Conservation (phyloP, 176 grass and related monocot genomes). For the Pontederia crassipes region DNA sequence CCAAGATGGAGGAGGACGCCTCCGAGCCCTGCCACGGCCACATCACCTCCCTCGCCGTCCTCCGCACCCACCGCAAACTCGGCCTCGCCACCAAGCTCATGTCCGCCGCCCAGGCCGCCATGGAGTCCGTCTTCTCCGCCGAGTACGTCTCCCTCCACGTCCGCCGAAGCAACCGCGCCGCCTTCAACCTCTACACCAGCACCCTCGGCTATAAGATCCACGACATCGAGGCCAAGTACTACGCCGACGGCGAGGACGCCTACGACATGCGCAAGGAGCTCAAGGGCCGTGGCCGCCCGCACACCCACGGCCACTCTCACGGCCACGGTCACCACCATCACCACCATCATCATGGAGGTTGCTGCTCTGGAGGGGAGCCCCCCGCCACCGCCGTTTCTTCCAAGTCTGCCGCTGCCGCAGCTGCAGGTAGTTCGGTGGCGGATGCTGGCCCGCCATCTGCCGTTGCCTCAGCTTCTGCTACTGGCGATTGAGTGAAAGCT, state of each 20-base stretch:
- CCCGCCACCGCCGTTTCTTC: background rate
- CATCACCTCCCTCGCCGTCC: slow-evolving; percentile 98
- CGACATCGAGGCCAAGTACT: slow-evolving; percentile 83
- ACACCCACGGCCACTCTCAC: background rate
- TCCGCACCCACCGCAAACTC: slow-evolving; percentile 92
- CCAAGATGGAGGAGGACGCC: slow-evolving; percentile 98
- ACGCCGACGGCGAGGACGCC: slow-evolving; percentile 83
- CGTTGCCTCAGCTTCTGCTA: background rate
- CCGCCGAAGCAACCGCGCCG: slow-evolving; percentile 77
- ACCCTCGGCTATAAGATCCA: slow-evolving; percentile 81
- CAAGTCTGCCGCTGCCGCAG: background rate
- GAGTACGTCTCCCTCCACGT: slow-evolving; percentile 97
- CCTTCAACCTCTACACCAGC: slow-evolving; percentile 80
- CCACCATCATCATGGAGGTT: slow-evolving; percentile 4
- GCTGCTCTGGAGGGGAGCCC: slow-evolving; percentile 11
- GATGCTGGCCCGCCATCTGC: background rate
- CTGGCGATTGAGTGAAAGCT: background rate
- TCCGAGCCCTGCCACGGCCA: slow-evolving; percentile 97
- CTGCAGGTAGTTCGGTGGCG: no score
- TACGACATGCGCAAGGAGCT: slow-evolving; percentile 23
- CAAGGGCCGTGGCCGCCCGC: background rate
- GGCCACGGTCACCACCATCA: background rate
- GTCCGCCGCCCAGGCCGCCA: slow-evolving; percentile 84
- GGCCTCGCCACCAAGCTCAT: slow-evolving; percentile 97
- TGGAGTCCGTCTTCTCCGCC: slow-evolving; percentile 89